Percentiles rank a stretch among this genome's conserved stretches.
Evolutionary conservation across 805 yeast species (phyloP).

Genomic region (Pichia exigua): DNA sequence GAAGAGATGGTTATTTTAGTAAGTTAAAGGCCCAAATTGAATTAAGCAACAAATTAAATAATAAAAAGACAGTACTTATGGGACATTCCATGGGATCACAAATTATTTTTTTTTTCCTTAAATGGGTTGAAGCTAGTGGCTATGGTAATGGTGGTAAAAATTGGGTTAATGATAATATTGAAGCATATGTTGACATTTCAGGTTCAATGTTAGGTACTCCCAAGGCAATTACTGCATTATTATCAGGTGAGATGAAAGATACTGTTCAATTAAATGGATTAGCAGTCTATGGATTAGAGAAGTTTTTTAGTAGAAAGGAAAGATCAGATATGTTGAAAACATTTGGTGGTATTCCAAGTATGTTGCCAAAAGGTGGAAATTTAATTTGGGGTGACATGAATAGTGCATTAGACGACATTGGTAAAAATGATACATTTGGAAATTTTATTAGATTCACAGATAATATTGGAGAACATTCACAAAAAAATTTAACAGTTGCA

Average conservation of each 20-base stretch:
- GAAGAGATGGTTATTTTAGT: constrained; percentile 78
- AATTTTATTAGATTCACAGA: constrained; percentile 61
- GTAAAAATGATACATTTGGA: constrained; percentile 44
- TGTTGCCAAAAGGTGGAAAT: constrained; percentile 95
- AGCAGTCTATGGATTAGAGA: constrained; percentile 91
- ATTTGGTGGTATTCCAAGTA: constrained; percentile 91
- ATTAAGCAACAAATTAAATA: constrained; percentile 37
- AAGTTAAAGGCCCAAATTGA: constrained; percentile 72
- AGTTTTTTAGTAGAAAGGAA: constrained; percentile 84
- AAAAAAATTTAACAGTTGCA: constrained; percentile 51
- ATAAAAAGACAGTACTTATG: constrained; percentile 65
- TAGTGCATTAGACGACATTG: constrained; percentile 62
- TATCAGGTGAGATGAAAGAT: constrained; percentile 98
- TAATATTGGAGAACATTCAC: constrained; percentile 34
- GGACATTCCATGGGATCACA: constrained; percentile 99
- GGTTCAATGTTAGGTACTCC: constrained; percentile 95
- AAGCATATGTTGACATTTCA: constrained; percentile 75
- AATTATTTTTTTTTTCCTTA: constrained; percentile 76
- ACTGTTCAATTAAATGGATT: constrained; percentile 89
- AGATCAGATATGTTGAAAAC: constrained; percentile 77
- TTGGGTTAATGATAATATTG: constrained; percentile 86
- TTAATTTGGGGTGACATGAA: constrained; percentile 75
- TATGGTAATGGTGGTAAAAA: constrained; percentile 86
- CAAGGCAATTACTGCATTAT: constrained; percentile 79
- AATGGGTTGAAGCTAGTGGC: constrained; percentile 95